phyloP scores from a whole-genome alignment of 2,329 filamentous ascomycete species.

The Microcyclospora tardicrescens region DNA sequence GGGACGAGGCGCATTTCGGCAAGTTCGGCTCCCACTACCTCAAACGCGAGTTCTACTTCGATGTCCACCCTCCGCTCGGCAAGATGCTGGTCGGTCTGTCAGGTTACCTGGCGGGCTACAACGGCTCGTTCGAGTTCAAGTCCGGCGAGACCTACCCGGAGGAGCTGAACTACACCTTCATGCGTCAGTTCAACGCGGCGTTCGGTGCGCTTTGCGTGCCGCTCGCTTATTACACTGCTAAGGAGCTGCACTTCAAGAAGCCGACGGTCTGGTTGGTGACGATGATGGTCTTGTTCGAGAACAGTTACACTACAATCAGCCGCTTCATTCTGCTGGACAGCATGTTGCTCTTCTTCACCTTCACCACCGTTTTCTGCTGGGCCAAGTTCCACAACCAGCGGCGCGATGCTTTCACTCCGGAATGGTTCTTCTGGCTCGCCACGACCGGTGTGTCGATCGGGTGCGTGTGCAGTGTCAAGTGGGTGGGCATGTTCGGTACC shows the following conservation, averaged over 20 bases:
- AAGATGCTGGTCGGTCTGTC: slow-evolving; percentile 98
- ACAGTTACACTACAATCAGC: slow-evolving; percentile 98
- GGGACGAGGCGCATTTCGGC: slow-evolving; percentile 72
- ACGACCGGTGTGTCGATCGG: slow-evolving; percentile 91
- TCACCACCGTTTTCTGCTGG: slow-evolving; percentile 94
- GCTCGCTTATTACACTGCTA: slow-evolving; percentile 87
- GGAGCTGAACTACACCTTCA: slow-evolving; percentile 93
- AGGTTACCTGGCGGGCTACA: slow-evolving; percentile 92
- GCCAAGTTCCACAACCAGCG: slow-evolving; percentile 87
- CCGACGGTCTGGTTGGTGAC: slow-evolving; percentile 90
- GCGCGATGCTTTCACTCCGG: slow-evolving; percentile 68
- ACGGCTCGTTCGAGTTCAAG: slow-evolving; percentile 98
- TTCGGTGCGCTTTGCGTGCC: slow-evolving; percentile 90
- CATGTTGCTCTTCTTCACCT: slow-evolving; percentile 98
- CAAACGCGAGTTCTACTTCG: slow-evolving; percentile 98
- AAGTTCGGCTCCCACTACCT: slow-evolving; percentile 99
- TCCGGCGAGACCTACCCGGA: slow-evolving; percentile 90
- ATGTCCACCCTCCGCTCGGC: slow-evolving; percentile 87
- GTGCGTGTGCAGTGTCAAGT: slow-evolving; percentile 96
- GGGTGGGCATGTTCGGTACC: slow-evolving; percentile 91
- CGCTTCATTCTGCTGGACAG: slow-evolving; percentile 96
- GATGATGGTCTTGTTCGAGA: slow-evolving; percentile 95
- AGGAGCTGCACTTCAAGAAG: slow-evolving; percentile 73
- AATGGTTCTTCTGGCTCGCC: slow-evolving; percentile 93
- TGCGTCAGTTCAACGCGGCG: slow-evolving; percentile 93